Percentiles rank a stretch among this genome's conserved stretches.
phyloP scores from a whole-genome alignment of 139 green algal species.

The Klebsormidium nitens region DNA sequence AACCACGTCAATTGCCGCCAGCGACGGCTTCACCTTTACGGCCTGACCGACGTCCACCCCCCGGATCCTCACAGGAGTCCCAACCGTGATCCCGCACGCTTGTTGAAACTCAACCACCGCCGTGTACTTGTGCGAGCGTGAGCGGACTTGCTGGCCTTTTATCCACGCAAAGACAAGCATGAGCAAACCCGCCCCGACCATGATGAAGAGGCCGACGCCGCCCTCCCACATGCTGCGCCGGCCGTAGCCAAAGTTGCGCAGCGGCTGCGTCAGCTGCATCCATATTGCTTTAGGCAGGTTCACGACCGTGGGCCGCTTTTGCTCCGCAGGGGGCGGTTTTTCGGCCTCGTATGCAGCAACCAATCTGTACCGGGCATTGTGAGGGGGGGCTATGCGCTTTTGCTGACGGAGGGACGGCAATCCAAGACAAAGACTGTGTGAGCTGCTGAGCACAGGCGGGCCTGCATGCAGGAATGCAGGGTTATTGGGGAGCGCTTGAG shows the following conservation, averaged over 20 bases:
- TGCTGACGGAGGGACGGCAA: too few relatives aligned
- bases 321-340: too few relatives aligned
- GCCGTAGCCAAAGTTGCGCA: conserved; percentile 52
- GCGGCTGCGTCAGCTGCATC: conserved; percentile 25
- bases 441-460: too few relatives aligned
- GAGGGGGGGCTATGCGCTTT: too few relatives aligned
- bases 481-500: too few relatives aligned
- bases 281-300: too few relatives aligned
- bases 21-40: conserved; percentile 73
- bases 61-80: conserved; percentile 80
- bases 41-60: conserved; percentile 80
- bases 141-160: conserved; percentile 24
- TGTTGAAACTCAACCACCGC: conserved; percentile 69
- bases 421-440: too few relatives aligned
- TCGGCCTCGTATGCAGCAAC: too few relatives aligned
- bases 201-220: conserved; percentile 49
- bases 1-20: conserved; percentile 86
- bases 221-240: conserved; percentile 44
- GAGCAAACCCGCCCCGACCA: conserved; percentile 33
- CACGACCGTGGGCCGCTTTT: too few relatives aligned
- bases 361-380: too few relatives aligned
- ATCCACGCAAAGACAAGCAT: conserved; percentile 40
- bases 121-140: conserved; percentile 35
- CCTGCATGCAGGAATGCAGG: too few relatives aligned
- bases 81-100: conserved; percentile 90